phyloP scores from a whole-genome alignment of 164 flowering plant species.

The Chloranthus sessilifolius region DNA sequence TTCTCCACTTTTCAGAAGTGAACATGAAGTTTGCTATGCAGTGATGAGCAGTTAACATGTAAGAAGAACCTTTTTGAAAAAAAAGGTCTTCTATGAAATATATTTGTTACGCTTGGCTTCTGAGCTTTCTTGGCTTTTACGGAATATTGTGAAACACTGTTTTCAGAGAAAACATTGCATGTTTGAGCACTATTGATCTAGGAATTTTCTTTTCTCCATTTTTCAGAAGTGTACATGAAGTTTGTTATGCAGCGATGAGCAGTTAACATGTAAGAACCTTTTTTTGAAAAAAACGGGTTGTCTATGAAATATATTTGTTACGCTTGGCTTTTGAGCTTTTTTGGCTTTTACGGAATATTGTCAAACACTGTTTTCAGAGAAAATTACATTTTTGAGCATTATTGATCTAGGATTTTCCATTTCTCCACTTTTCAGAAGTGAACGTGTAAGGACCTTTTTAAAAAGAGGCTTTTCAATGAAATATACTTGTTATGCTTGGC shows the following conservation, averaged over 20 bases:
- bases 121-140: conserved; percentile 20
- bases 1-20: neutral
- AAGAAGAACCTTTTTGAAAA: conserved; percentile 10
- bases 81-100: conserved; percentile 26
- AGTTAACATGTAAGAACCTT: conserved; percentile 28
- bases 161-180: neutral
- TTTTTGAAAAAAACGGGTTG: conserved; percentile 1
- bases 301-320: conserved; percentile 35
- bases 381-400: neutral
- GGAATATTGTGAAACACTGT: neutral
- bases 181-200: neutral
- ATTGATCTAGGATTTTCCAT: neutral
- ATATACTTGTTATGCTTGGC: conserved; percentile 56
- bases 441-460: conserved; percentile 26
- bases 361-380: neutral
- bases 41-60: conserved; percentile 30
- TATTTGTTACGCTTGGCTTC: conserved; percentile 52
- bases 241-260: conserved; percentile 20
- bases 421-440: neutral
- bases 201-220: neutral
- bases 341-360: neutral
- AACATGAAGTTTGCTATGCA: neutral
- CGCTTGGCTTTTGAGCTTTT: conserved; percentile 52
- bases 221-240: neutral
- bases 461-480: conserved; percentile 34